Conservation (phyloP, 2,329 filamentous ascomycete species). For the Knufia fluminis region DNA sequence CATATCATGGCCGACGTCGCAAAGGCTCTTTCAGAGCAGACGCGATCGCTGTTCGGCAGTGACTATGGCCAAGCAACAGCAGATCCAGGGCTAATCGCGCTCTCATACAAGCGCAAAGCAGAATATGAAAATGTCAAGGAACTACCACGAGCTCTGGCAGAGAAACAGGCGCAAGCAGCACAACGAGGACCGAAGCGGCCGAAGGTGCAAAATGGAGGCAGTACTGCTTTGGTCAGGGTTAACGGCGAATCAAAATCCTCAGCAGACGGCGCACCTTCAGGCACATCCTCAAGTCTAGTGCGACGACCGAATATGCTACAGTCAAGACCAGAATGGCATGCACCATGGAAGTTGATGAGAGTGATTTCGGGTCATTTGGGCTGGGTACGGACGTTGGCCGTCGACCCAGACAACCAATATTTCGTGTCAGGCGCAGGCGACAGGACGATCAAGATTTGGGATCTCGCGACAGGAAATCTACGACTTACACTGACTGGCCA, state of each 20-base stretch:
- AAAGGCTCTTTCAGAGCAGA: slow-evolving; percentile 35
- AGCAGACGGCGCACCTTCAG: slow-evolving; percentile 29
- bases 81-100: slow-evolving; percentile 34
- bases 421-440: slow-evolving; percentile 94
- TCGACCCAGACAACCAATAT: slow-evolving; percentile 95
- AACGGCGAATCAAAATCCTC: slow-evolving; percentile 23
- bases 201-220: slow-evolving; percentile 47
- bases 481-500: slow-evolving; percentile 83
- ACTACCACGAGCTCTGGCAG: slow-evolving; percentile 66
- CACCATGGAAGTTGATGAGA: slow-evolving; percentile 96
- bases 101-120: slow-evolving; percentile 34
- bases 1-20: slow-evolving; percentile 21
- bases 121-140: slow-evolving; percentile 74
- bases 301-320: slow-evolving; percentile 56
- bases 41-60: slow-evolving; percentile 38
- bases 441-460: slow-evolving; percentile 97
- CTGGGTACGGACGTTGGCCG: slow-evolving; percentile 81
- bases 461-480: slow-evolving; percentile 78
- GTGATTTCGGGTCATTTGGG: slow-evolving; percentile 95
- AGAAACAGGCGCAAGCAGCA: slow-evolving; percentile 64
- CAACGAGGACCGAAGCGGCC: slow-evolving; percentile 55
- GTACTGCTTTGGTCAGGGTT: slow-evolving; percentile 58
- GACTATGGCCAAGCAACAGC: slow-evolving; percentile 38
- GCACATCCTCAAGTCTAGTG: slow-evolving; percentile 41
- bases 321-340: slow-evolving; percentile 85